phyloP scores from a whole-genome alignment of 2,329 filamentous ascomycete genomes.

The Xylariaceae sp. region DNA sequence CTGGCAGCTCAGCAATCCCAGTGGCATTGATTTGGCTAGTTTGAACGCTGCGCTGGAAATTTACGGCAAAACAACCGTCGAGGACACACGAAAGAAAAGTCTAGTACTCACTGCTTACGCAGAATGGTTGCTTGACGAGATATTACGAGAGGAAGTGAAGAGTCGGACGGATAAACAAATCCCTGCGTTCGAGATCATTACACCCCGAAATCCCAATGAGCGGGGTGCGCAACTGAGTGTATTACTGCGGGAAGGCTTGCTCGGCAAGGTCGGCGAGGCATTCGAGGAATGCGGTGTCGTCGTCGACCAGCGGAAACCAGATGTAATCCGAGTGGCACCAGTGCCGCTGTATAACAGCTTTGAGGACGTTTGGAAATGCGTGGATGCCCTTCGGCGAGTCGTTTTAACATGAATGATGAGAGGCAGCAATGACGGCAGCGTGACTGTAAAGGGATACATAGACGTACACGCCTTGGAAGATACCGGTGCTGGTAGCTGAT shows the following conservation, averaged over 20 bases:
- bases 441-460: too few species aligned
- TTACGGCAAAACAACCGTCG: conserved; percentile 70
- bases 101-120: conserved; percentile 73
- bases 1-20: conserved; percentile 84
- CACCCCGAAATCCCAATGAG: conserved; percentile 64
- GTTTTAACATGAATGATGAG: too few species aligned
- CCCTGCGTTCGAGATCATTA: conserved; percentile 60
- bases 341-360: conserved; percentile 83
- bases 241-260: conserved; percentile 61
- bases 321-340: conserved; percentile 81
- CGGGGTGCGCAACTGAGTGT: conserved; percentile 80
- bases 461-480: too few species aligned
- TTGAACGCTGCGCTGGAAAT: conserved; percentile 70
- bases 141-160: conserved; percentile 35
- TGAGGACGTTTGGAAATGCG: conserved; percentile 61
- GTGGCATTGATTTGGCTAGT: conserved; percentile 73
- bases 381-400: conserved; percentile 38
- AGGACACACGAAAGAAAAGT: conserved; percentile 66
- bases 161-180: conserved; percentile 25
- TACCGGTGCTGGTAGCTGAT: too few species aligned
- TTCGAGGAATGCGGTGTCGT: conserved; percentile 70
- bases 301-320: conserved; percentile 79
- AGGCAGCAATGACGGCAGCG: too few species aligned
- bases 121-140: conserved; percentile 59
- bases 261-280: conserved; percentile 64